These are phyloP conservation scores for Magnolia officinalis DNA, from an alignment of 164 flowering plant genomes.

Conservation along the genomic window DNA sequence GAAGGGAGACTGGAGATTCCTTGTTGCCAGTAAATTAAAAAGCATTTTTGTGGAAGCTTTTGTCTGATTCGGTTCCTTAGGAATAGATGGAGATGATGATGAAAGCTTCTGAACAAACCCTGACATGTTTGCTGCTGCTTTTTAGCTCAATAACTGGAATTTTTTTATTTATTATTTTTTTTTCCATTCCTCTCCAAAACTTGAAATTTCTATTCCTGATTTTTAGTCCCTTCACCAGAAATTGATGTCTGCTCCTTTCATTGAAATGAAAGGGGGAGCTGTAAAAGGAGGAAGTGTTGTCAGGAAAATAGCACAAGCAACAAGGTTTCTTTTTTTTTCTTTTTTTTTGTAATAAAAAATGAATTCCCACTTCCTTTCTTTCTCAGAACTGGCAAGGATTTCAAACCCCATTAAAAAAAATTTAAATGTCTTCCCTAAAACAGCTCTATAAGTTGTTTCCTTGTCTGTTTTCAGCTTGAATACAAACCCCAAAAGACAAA, in stretches of 20 bases:
- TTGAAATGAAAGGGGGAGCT: not conserved
- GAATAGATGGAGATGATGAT: slow-evolving; percentile 37
- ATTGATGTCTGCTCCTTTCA: slow-evolving; percentile 8
- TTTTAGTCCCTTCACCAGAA: slow-evolving; percentile 10
- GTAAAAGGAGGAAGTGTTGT: not conserved
- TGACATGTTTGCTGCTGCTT: slow-evolving; percentile 21
- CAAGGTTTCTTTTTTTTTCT: not conserved
- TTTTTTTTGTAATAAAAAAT: not conserved
- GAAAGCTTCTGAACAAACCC: slow-evolving; percentile 28
- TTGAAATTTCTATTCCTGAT: slow-evolving; percentile 8
- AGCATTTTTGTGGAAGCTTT: slow-evolving; percentile 44
- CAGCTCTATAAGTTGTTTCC: not conserved
- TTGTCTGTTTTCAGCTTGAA: slow-evolving; percentile 2
- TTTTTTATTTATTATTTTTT: not conserved
- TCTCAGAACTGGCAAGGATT: not conserved
- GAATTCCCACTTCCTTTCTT: not conserved
- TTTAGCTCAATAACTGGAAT: not conserved
- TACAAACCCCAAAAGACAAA: slow-evolving; percentile 4
- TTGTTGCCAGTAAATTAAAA: slow-evolving; percentile 38
- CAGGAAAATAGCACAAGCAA: slow-evolving; percentile 2
- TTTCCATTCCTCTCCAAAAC: not conserved
- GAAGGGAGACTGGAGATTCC: slow-evolving; percentile 37
- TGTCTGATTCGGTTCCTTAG: slow-evolving; percentile 54
- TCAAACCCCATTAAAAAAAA: not conserved
- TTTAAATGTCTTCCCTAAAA: not conserved